Evolutionary conservation across 768 basidiomycete genomes (phyloP).

Genomic region (Auricularia auricula-judae): DNA sequence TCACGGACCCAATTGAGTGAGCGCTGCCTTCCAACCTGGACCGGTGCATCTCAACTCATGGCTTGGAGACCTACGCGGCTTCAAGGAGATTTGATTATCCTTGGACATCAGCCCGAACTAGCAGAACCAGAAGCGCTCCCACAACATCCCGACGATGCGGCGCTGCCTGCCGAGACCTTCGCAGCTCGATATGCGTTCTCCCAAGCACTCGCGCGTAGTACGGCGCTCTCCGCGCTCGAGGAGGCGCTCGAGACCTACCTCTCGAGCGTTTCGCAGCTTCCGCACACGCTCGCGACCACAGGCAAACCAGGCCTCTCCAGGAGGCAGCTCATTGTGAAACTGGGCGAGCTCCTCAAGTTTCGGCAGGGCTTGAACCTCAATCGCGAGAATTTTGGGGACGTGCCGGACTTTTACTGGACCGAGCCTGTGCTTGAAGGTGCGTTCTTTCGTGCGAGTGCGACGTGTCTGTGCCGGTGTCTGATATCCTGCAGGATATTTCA

Average conservation of each 20-base stretch:
- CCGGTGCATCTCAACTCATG: no score
- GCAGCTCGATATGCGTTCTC: slow-evolving; percentile 87
- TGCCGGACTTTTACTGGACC: slow-evolving; percentile 90
- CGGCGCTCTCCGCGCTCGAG: slow-evolving; percentile 80
- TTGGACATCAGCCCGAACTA: slow-evolving; percentile 59
- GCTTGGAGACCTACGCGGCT: slow-evolving; percentile 62
- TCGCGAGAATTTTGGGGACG: slow-evolving; percentile 78
- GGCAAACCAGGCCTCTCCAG: slow-evolving; percentile 79
- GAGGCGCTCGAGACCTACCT: slow-evolving; percentile 74
- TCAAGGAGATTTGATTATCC: slow-evolving; percentile 85
- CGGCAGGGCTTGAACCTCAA: slow-evolving; percentile 87
- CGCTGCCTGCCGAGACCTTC: slow-evolving; percentile 58
- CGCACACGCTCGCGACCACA: slow-evolving; percentile 60
- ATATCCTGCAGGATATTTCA: slow-evolving; percentile 54
- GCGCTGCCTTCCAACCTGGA: slow-evolving; percentile 13
- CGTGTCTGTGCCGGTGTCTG: not conserved
- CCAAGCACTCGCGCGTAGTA: slow-evolving; percentile 83
- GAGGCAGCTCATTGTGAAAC: slow-evolving; percentile 78
- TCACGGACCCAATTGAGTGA: slow-evolving; percentile 83
- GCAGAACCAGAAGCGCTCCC: slow-evolving; percentile 36
- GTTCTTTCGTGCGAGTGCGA: slow-evolving; percentile 9
- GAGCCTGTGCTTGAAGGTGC: slow-evolving; percentile 81
- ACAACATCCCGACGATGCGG: slow-evolving; percentile 15
- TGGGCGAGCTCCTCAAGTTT: slow-evolving; percentile 86
- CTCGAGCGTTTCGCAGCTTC: slow-evolving; percentile 69